Base-by-base conservation (phyloP, 108 stramenopile species). In the Nitzschia sp. region DNA sequence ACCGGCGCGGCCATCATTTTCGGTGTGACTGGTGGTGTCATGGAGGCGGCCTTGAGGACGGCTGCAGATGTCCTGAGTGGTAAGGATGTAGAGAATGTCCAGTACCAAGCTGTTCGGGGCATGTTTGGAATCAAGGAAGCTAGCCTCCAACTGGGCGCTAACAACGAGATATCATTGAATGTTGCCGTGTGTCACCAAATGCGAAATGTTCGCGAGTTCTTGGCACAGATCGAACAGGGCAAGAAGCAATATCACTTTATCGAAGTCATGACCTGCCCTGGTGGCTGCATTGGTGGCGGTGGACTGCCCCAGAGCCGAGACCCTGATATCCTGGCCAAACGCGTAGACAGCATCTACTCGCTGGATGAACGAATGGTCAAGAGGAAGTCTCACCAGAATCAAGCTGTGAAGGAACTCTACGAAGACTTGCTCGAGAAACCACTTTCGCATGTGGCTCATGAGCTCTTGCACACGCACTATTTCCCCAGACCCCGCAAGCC, bases 21-120 rank as follows among this genome's bases (percentile, higher is more conserved):
- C 36, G 84, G 81, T 34, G 81, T 78, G 18, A 80, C 63, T 24
- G 84, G 84, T 28, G 84, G 84, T 28, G 84, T 85, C 13, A 47
- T 85, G 64, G 84, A 85, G 55, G 84, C 84, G n/a, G 84, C 84
- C 3, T 42, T 85, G 17, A 59, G 84, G 3, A 85, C 84, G 9
- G 84, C 79, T 19, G 74, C 74, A 1, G 77, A 79, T 27, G 75
- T 69, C 15, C 59, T 83, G 55, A 70, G 71, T 27, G 42, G 54
- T 2, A 48, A 67, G 32, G 59, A 76, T 23, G 51, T 61, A 23
- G 56, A 70, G 2, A 61, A 71, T 18, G 75, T 79, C 21, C 51
- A 63, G 21, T 31, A 79, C 17, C 66, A 38, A 13, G 57, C 61
- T 21, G 48, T 79, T 21, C 74, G 82, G 30, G 78, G 79, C 27